Evolutionary conservation across 805 yeast genomes (phyloP).

Genomic region (Ogataea paraovalis): DNA sequence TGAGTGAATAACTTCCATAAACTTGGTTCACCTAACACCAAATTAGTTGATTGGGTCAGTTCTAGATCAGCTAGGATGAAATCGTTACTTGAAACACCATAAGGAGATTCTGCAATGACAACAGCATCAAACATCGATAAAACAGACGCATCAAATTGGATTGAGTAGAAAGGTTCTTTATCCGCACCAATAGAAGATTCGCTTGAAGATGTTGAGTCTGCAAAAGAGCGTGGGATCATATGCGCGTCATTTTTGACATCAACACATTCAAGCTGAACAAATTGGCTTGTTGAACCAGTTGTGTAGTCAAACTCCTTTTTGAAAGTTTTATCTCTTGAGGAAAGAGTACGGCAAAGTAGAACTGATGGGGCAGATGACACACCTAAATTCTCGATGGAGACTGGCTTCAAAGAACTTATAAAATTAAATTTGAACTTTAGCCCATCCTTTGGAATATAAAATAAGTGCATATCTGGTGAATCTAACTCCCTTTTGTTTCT

Average conservation of each 20-base stretch:
- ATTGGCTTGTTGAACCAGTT: constrained; percentile 32
- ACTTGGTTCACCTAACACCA: constrained; percentile 29
- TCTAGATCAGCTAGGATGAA: constrained; percentile 38
- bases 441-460: constrained; percentile 31
- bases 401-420: constrained; percentile 30
- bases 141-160: constrained; percentile 38
- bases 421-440: constrained; percentile 27
- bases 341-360: constrained; percentile 27
- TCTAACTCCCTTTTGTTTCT: constrained; percentile 13
- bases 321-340: constrained; percentile 14
- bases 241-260: constrained; percentile 37
- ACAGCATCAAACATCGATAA: constrained; percentile 46
- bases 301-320: constrained; percentile 36
- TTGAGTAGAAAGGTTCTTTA: constrained; percentile 42
- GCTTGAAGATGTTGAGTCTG: constrained; percentile 31
- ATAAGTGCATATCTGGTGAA: constrained; percentile 32
- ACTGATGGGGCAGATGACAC: constrained; percentile 24
- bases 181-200: constrained; percentile 58
- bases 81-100: constrained; percentile 18
- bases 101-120: constrained; percentile 39
- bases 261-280: constrained; percentile 41
- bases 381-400: constrained; percentile 21
- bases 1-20: constrained; percentile 36
- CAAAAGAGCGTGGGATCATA: constrained; percentile 49
- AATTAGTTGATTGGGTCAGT: constrained; percentile 20